phyloP scores from a whole-genome alignment of 1,284 basidiomycete genomes.

The Porodaedalea pini region DNA sequence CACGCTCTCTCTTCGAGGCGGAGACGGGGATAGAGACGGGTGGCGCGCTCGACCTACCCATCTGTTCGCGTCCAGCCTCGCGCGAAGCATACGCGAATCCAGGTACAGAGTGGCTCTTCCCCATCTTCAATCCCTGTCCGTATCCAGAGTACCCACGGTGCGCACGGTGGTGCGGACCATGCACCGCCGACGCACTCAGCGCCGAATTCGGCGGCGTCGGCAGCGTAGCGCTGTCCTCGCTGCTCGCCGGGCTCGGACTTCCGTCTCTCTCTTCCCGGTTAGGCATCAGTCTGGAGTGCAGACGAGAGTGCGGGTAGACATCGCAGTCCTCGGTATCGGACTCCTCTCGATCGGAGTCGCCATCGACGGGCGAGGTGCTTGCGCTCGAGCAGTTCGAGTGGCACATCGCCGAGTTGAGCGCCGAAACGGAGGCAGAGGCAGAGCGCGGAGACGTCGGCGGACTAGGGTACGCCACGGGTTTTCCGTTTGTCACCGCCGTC shows the following conservation, averaged over 20 bases:
- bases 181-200: too few relatives aligned
- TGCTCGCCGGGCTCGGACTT: slow-evolving; percentile 3
- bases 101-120: slow-evolving; percentile 6
- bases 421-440: not conserved
- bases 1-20: not conserved
- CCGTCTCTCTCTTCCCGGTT: not conserved
- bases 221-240: slow-evolving; percentile 9
- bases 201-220: slow-evolving; percentile 11
- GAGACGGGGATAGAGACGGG: not conserved
- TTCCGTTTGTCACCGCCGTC: not conserved
- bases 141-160: not conserved
- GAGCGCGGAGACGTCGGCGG: not conserved
- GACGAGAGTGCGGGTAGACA: not conserved
- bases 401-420: not conserved
- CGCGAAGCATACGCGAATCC: not conserved
- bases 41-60: not conserved
- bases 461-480: slow-evolving; percentile 1
- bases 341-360: not conserved
- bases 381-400: not conserved
- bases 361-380: not conserved
- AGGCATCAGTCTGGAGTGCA: not conserved
- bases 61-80: not conserved
- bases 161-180: not conserved
- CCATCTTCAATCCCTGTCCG: not conserved
- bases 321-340: slow-evolving; percentile 3